Evolutionary conservation across 352 stramenopile genomes (phyloP).

Genomic region (Albugo laibachii): DNA sequence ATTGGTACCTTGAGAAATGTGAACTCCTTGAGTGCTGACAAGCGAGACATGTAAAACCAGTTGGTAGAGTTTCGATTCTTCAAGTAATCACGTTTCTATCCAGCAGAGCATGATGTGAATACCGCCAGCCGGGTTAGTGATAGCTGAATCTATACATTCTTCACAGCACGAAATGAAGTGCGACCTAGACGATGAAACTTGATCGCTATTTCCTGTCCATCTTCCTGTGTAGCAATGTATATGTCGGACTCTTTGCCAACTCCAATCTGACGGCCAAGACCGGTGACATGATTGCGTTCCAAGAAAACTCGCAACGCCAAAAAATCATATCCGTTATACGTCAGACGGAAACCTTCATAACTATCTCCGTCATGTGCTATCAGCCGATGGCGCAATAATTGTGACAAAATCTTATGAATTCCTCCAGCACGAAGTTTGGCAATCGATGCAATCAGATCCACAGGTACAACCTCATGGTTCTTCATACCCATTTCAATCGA

Average conservation of each 20-base stretch:
- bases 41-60: conserved; percentile 99
- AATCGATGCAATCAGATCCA: conserved; percentile 92
- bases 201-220: conserved; percentile 94
- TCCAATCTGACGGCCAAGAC: conserved; percentile 88
- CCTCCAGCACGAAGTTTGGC: conserved; percentile 95
- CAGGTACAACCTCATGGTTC: conserved; percentile 95
- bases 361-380: conserved; percentile 93
- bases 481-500: conserved; percentile 98
- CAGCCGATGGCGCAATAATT: conserved; percentile 95
- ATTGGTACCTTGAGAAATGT: conserved; percentile 91
- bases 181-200: conserved; percentile 99
- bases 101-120: background rate
- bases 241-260: conserved; percentile 99
- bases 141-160: conserved; percentile 22
- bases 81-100: conserved; percentile 97
- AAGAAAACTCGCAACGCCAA: conserved; percentile 93
- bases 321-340: conserved; percentile 98
- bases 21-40: conserved; percentile 97
- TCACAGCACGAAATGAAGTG: conserved; percentile 95
- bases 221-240: conserved; percentile 85
- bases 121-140: background rate
- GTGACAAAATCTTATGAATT: conserved; percentile 93
- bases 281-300: conserved; percentile 79
- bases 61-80: conserved; percentile 85
- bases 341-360: conserved; percentile 96